Conservation (phyloP, 2,329 filamentous ascomycete genomes). For the Penicillium sp. region DNA sequence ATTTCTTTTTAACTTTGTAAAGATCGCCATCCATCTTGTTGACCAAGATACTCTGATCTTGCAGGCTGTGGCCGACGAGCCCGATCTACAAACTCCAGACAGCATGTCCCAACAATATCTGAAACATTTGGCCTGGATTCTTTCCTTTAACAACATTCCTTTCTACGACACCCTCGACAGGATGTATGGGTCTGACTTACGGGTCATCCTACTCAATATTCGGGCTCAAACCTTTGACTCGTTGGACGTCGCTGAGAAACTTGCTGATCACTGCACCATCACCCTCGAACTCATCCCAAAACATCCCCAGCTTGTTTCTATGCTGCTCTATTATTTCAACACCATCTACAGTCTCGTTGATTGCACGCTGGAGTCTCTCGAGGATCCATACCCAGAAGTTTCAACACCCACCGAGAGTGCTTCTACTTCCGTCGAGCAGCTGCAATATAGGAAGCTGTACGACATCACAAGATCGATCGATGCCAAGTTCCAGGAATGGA, state of each 20-base stretch:
- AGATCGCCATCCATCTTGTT: conserved; percentile 47
- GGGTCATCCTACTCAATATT: conserved; percentile 34
- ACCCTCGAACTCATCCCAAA: conserved; percentile 34
- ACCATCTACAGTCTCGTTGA: background rate
- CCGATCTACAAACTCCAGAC: conserved; percentile 32
- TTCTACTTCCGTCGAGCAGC: background rate
- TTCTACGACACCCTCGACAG: conserved; percentile 42
- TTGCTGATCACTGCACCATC: conserved; percentile 37
- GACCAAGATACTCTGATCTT: conserved; percentile 44
- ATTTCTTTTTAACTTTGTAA: conserved; percentile 46
- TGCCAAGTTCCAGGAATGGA: conserved; percentile 41
- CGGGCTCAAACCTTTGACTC: conserved; percentile 33
- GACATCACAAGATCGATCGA: conserved; percentile 38
- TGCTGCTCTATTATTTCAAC: background rate
- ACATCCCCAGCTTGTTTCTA: conserved; percentile 30
- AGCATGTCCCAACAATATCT: conserved; percentile 41
- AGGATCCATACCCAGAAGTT: background rate
- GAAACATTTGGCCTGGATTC: conserved; percentile 38
- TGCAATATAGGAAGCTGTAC: conserved; percentile 21
- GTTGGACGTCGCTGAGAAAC: conserved; percentile 27
- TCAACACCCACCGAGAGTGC: background rate
- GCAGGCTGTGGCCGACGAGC: conserved; percentile 30
- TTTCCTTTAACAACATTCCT: conserved; percentile 40
- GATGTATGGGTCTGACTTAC: conserved; percentile 32
- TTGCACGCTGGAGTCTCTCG: background rate